Evolutionary conservation across 768 basidiomycete species (phyloP).

Genomic region (Pulveroboletus sp.): DNA sequence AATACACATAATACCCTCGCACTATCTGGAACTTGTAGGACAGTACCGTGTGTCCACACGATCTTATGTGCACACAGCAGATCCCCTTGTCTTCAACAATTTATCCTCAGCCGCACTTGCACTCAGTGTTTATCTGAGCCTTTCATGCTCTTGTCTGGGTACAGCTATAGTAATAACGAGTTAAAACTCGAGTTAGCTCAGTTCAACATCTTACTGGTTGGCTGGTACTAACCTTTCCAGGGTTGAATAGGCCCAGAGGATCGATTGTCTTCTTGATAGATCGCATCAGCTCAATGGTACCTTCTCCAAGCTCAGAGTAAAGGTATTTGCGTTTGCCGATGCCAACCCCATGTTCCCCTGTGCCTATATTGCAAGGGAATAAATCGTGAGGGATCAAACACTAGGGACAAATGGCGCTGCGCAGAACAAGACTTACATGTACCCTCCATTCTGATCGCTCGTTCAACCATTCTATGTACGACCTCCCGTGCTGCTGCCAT

Average conservation of each 20-base stretch:
- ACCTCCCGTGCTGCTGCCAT: constrained; percentile 36
- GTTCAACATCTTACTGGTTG: neutral
- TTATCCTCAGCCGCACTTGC: neutral
- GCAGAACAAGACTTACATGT: constrained; percentile 46
- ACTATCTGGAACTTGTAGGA: neutral
- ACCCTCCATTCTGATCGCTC: constrained; percentile 67
- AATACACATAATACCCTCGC: neutral
- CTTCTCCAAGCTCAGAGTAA: constrained; percentile 74
- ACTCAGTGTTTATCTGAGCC: neutral
- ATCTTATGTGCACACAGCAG: neutral
- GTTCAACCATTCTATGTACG: constrained; percentile 58
- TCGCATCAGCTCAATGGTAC: constrained; percentile 83
- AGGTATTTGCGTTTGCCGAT: constrained; percentile 80
- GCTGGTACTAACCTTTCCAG: constrained; percentile 60
- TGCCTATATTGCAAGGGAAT: constrained; percentile 37
- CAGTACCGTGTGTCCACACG: neutral
- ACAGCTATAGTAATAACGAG: constrained; percentile 6
- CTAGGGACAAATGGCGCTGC: neutral
- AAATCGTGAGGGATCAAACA: neutral
- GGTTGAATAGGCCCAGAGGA: constrained; percentile 74
- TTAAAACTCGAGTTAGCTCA: neutral
- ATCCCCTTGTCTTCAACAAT: too few species aligned
- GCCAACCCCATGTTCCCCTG: constrained; percentile 85
- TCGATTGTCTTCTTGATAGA: constrained; percentile 71
- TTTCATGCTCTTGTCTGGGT: constrained; percentile 25